Conservation (phyloP, 345 rosid species). For the Salix dunnii region DNA sequence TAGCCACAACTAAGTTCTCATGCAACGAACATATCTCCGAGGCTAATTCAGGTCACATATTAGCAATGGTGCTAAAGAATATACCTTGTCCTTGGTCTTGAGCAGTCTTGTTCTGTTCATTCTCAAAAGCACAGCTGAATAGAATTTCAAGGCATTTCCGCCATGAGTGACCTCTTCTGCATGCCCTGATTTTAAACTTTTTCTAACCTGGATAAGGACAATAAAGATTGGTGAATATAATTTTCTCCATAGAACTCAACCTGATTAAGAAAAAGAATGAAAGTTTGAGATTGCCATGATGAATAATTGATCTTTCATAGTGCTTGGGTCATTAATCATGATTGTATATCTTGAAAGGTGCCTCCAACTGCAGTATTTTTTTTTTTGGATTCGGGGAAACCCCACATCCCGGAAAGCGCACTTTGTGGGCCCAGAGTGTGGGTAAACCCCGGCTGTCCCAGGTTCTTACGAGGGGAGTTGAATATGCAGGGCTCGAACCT, state of each 20-base stretch:
- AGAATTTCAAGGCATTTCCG: constrained; percentile 87
- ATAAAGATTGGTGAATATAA: not conserved
- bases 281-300: constrained; percentile 55
- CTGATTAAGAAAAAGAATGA: constrained; percentile 88
- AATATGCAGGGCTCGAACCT: too few relatives aligned
- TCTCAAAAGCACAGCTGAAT: constrained; percentile 82
- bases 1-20: not conserved
- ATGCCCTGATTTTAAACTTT: constrained; percentile 35
- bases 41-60: not conserved
- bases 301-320: constrained; percentile 73
- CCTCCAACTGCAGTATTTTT: constrained; percentile 46
- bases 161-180: constrained; percentile 78
- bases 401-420: too few relatives aligned
- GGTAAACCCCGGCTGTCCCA: too few relatives aligned
- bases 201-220: constrained; percentile 51
- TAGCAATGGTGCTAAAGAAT: not conserved
- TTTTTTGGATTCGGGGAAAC: too few relatives aligned
- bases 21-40: not conserved
- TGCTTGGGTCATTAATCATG: constrained; percentile 73
- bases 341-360: constrained; percentile 47
- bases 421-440: too few relatives aligned
- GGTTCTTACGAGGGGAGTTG: too few relatives aligned
- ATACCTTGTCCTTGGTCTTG: constrained; percentile 55
- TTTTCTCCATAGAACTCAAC: constrained; percentile 25
- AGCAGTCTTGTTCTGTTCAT: constrained; percentile 66